Evolutionary conservation across 1,284 basidiomycete species (phyloP).

Genomic region (Irpex sp.): DNA sequence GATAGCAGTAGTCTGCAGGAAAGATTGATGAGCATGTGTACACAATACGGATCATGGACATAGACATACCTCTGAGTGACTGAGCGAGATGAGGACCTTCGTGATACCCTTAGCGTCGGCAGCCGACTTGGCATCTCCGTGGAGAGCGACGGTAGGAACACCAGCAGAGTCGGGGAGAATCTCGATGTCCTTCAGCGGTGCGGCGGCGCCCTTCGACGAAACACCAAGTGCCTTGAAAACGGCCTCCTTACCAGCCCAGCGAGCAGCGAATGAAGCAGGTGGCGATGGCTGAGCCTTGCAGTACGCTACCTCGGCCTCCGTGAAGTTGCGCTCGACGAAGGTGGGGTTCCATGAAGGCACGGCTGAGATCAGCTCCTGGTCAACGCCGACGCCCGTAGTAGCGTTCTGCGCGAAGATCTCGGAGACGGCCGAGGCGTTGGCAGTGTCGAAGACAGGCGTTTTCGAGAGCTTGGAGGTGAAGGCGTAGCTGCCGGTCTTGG

Average conservation of each 20-base stretch:
- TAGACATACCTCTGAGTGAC: conserved; percentile 80
- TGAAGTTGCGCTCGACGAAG: conserved; percentile 93
- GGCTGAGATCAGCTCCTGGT: conserved; percentile 90
- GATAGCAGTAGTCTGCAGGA: conserved; percentile 65
- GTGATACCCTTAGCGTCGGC: conserved; percentile 75
- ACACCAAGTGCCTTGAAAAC: conserved; percentile 98
- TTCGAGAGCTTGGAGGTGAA: conserved; percentile 68
- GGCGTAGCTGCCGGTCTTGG: conserved; percentile 82
- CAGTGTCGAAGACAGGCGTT: conserved; percentile 48
- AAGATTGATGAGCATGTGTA: conserved; percentile 18
- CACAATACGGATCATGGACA: neutral
- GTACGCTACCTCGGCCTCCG: conserved; percentile 83
- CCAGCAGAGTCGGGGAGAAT: conserved; percentile 76
- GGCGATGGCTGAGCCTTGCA: conserved; percentile 87
- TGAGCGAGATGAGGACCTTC: conserved; percentile 81
- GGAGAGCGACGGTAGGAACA: conserved; percentile 72
- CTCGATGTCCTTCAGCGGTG: conserved; percentile 95
- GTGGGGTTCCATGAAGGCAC: conserved; percentile 90
- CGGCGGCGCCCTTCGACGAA: conserved; percentile 86
- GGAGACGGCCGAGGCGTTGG: conserved; percentile 67
- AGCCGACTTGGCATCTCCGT: conserved; percentile 79
- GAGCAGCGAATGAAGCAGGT: conserved; percentile 88
- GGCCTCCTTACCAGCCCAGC: conserved; percentile 98
- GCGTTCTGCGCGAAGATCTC: conserved; percentile 46
- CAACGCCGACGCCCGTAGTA: conserved; percentile 77